Percentiles rank a stretch among this genome's conserved stretches.
Evolutionary conservation across 225 moss, liverwort and hornwort species (phyloP).

Genomic region (Pleurozium schreberi): DNA sequence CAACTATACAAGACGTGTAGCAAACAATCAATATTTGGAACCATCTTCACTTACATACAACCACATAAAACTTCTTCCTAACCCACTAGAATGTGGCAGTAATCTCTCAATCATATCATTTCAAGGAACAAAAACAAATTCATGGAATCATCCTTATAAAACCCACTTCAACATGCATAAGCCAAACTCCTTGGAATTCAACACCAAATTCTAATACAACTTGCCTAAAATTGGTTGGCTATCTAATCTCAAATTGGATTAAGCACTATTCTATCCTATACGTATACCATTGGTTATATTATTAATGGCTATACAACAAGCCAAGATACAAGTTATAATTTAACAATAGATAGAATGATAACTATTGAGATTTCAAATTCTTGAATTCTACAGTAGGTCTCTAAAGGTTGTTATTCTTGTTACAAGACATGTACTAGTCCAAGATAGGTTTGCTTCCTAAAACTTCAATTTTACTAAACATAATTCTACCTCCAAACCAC

Average conservation of each 20-base stretch:
- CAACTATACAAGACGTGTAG: background rate
- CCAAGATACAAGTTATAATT: background rate
- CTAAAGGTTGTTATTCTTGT: background rate
- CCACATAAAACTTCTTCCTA: rapidly evolving
- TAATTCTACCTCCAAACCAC: background rate
- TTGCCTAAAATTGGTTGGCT: background rate
- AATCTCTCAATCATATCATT: background rate
- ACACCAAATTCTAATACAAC: background rate
- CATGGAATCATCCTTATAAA: background rate
- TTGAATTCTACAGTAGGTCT: background rate
- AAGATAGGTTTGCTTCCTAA: background rate
- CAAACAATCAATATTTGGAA: background rate
- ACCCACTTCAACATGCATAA: background rate
- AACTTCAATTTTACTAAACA: background rate
- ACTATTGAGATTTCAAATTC: background rate
- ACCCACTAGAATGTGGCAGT: background rate
- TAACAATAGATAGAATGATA: background rate
- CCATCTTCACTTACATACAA: background rate
- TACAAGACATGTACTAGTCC: background rate
- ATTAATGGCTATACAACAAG: too few relatives aligned
- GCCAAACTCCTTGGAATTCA: background rate
- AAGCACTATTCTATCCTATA: background rate
- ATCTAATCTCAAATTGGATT: background rate
- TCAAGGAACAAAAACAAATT: background rate
- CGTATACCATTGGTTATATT: background rate